Conservation (phyloP, 2,329 filamentous ascomycete genomes). For the Microdochium trichocladiopsis region DNA sequence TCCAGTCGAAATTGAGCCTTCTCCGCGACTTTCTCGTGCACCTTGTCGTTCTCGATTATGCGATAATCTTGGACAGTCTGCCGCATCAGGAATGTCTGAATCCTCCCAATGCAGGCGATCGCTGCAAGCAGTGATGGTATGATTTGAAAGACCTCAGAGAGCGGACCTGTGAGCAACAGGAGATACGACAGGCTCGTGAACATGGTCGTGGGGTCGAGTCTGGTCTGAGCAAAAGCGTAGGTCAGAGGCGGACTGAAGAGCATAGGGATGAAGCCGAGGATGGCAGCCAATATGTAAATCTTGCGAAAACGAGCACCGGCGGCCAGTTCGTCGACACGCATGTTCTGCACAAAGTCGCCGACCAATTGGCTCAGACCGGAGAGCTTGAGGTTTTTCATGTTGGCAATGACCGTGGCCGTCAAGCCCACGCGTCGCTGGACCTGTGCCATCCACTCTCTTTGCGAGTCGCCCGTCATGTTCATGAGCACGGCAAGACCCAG, state of each 20-base stretch:
- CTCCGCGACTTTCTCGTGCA: too few species aligned
- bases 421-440: too few species aligned
- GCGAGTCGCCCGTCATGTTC: too few species aligned
- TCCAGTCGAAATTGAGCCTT: slow-evolving; percentile 23
- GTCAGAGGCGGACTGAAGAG: slow-evolving; percentile 15
- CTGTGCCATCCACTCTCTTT: too few species aligned
- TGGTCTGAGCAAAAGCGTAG: slow-evolving; percentile 26
- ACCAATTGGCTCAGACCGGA: too few species aligned
- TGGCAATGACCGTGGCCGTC: too few species aligned
- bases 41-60: too few species aligned
- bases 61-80: too few species aligned
- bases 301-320: slow-evolving; percentile 12
- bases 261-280: too few species aligned
- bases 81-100: slow-evolving; percentile 24
- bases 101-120: slow-evolving; percentile 29
- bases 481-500: too few species aligned
- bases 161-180: slow-evolving; percentile 26
- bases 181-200: slow-evolving; percentile 35
- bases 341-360: slow-evolving; percentile 30
- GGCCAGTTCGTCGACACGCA: slow-evolving; percentile 11
- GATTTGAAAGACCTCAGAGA: slow-evolving; percentile 29
- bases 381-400: too few species aligned
- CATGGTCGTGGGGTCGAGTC: slow-evolving; percentile 22
- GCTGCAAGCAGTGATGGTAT: slow-evolving; percentile 29
- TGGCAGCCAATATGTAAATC: too few species aligned